Base-by-base conservation (phyloP, 192 early-diverging fungal genomes). In the Chytriomyces confervae region DNA sequence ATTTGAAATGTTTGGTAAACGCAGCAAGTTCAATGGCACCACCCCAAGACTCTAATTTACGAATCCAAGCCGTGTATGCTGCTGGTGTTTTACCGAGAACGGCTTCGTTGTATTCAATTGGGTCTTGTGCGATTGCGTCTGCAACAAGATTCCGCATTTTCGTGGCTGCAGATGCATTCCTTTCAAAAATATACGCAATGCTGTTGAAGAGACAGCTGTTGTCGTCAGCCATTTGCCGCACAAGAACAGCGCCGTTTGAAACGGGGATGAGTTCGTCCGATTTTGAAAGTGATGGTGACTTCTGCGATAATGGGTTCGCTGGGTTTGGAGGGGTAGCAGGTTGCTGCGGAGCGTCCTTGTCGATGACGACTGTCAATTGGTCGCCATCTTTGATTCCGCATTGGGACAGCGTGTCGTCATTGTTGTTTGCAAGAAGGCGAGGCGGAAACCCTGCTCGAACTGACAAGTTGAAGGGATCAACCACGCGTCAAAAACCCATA, bases 11-110 rank as follows among this genome's bases (percentile, higher is more conserved):
- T 9, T 85, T 79, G 7, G 91, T 87, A 67, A 95, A 92, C n/a
- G 94, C 91, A 18, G 92, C 79, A 16, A 94, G 82, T 72, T 95
- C 94, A 67, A 95, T 93, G 1, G 92, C 94, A n/a, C 94, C 94
- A 78, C 94, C 94, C 94, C 94, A 95, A 64, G 87, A 86, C 29
- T 87, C 84, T 29, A 81, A 64, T 48, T 81, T 79, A 74, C 79
- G 61, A 68, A 95, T 95, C 92, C 93, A 94, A 0, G 84, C 57
- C 29, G 84, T 79, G 79, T 95, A 95, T 18, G 87, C 83, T 24
- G 86, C 74, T 20, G 80, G 61, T 4, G 81, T 61, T n/a, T 69
- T 68, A 0, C 93, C 94, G 7, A 95, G 83, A 11, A 93, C 78
- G 6, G 85, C 89, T 66, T 36, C 36, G 53, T 20, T 57, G 53